These are phyloP conservation scores for Phytophthora melonis DNA, from an alignment of 352 stramenopile species.

Conservation along the genomic window DNA sequence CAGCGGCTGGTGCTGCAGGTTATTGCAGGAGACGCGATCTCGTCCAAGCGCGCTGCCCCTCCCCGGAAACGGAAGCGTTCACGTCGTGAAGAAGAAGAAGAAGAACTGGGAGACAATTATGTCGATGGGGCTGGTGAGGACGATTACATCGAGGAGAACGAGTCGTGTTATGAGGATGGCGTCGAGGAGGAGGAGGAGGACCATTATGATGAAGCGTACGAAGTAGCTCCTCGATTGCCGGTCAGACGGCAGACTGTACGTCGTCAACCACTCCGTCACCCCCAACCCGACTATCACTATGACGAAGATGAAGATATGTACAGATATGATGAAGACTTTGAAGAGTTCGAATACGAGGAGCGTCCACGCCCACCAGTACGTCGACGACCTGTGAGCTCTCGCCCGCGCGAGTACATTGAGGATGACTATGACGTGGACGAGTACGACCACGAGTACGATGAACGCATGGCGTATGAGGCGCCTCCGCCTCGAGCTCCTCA, in stretches of 20 bases:
- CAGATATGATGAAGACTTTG: constrained; percentile 17
- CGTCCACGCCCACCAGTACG: constrained; percentile 16
- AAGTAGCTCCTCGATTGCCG: constrained; percentile 10
- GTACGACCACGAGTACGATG: constrained; percentile 13
- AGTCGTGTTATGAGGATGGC: constrained; percentile 18
- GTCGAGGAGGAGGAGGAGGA: constrained; percentile 42
- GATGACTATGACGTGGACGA: constrained; percentile 25
- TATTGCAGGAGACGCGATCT: constrained; percentile 64
- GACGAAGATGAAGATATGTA: constrained; percentile 28
- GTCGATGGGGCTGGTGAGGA: constrained; percentile 22
- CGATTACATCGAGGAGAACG: constrained; percentile 26
- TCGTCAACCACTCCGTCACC: constrained; percentile 16
- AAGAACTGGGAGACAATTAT: neutral
- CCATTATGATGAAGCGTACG: constrained; percentile 21
- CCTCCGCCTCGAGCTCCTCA: constrained; percentile 17
- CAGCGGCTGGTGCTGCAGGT: constrained; percentile 68
- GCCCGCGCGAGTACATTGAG: constrained; percentile 24
- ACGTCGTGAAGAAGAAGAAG: constrained; percentile 25
- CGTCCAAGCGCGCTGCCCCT: constrained; percentile 44
- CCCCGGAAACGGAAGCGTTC: constrained; percentile 55
- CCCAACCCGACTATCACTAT: constrained; percentile 18
- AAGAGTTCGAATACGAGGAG: constrained; percentile 21
- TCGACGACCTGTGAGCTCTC: constrained; percentile 14
- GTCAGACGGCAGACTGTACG: constrained; percentile 23
- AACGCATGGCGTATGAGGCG: constrained; percentile 12